Conservation (phyloP, 768 basidiomycete species). For the Chalciporus chontae region DNA sequence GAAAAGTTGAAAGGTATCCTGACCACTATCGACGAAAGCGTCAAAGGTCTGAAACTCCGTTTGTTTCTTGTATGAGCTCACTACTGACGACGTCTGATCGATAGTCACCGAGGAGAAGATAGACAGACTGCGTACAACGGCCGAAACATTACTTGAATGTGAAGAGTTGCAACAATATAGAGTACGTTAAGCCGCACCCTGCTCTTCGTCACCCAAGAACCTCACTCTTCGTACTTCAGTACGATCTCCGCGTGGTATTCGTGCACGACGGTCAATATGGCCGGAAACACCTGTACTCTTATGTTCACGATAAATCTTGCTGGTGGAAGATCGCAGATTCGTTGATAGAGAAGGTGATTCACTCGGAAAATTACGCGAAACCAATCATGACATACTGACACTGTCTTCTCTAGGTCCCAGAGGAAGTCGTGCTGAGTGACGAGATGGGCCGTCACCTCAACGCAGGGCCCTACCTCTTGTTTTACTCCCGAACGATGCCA, state of each 20-base stretch:
- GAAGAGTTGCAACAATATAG: slow-evolving; percentile 62
- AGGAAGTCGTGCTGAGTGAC: slow-evolving; percentile 67
- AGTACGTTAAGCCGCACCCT: slow-evolving; percentile 33
- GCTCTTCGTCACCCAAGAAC: not conserved
- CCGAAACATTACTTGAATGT: slow-evolving; percentile 50
- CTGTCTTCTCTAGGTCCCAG: slow-evolving; percentile 50
- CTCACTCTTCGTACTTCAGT: slow-evolving; percentile 40
- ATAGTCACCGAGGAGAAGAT: slow-evolving; percentile 55
- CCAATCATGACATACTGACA: not conserved
- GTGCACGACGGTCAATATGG: slow-evolving; percentile 77
- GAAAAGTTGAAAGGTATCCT: slow-evolving; percentile 53
- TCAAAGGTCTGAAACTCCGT: slow-evolving; percentile 42
- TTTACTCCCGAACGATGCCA: slow-evolving; percentile 50
- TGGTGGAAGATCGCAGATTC: slow-evolving; percentile 87
- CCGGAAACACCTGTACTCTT: slow-evolving; percentile 74
- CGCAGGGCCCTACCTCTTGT: slow-evolving; percentile 75
- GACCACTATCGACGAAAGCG: slow-evolving; percentile 46
- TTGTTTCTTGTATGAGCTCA: not conserved
- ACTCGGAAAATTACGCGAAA: not conserved
- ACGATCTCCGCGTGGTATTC: slow-evolving; percentile 76
- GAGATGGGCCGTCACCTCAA: slow-evolving; percentile 67
- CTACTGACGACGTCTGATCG: not conserved
- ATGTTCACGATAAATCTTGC: slow-evolving; percentile 54
- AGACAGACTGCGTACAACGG: slow-evolving; percentile 40
- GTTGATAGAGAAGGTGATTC: slow-evolving; percentile 55